These are phyloP conservation scores for Leccinum sublutescens DNA, from an alignment of 768 basidiomycete species.

Conservation along the genomic window DNA sequence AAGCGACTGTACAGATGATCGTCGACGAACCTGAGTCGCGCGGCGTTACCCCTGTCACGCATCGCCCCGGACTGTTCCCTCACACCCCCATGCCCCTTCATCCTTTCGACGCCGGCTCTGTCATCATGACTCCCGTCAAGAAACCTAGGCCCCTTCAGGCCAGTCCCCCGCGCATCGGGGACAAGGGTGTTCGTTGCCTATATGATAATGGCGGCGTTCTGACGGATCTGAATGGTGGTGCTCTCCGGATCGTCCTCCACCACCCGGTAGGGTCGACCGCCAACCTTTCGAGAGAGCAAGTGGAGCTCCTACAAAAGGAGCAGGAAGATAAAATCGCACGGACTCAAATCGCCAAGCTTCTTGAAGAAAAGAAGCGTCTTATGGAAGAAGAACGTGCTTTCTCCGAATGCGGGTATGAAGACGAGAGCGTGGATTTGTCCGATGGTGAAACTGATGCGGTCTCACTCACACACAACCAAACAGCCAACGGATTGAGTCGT, in stretches of 20 bases:
- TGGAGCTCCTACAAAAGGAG: slow-evolving; percentile 17
- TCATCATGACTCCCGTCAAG: slow-evolving; percentile 30
- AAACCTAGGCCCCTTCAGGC: slow-evolving; percentile 25
- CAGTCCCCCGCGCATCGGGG: slow-evolving; percentile 31
- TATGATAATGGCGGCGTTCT: slow-evolving; percentile 16
- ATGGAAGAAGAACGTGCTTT: slow-evolving; percentile 3
- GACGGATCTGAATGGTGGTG: slow-evolving; percentile 11
- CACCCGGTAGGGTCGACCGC: slow-evolving; percentile 21
- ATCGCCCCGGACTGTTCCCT: slow-evolving; percentile 6
- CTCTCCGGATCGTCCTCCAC: slow-evolving; percentile 18
- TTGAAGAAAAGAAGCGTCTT: slow-evolving; percentile 7
- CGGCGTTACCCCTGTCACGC: slow-evolving; percentile 4
- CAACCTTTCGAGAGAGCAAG: slow-evolving; percentile 28
- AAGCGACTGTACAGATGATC: slow-evolving; percentile 6
- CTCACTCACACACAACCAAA: not conserved
- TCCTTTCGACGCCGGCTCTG: slow-evolving; percentile 31
- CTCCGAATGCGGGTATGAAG: slow-evolving; percentile 18
- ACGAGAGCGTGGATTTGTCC: slow-evolving; percentile 16
- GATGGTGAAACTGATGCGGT: not conserved
- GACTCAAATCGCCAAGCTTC: slow-evolving; percentile 13
- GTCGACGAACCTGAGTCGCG: slow-evolving; percentile 18
- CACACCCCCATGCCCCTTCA: slow-evolving; percentile 21
- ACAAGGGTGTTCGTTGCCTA: slow-evolving; percentile 24
- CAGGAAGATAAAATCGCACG: slow-evolving; percentile 9
- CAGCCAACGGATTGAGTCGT: not conserved